A percentile compares a stretch with the other conserved stretches of the same genome.
Conservation (phyloP, 331 rosid species). For the Prunus yedoensis region DNA sequence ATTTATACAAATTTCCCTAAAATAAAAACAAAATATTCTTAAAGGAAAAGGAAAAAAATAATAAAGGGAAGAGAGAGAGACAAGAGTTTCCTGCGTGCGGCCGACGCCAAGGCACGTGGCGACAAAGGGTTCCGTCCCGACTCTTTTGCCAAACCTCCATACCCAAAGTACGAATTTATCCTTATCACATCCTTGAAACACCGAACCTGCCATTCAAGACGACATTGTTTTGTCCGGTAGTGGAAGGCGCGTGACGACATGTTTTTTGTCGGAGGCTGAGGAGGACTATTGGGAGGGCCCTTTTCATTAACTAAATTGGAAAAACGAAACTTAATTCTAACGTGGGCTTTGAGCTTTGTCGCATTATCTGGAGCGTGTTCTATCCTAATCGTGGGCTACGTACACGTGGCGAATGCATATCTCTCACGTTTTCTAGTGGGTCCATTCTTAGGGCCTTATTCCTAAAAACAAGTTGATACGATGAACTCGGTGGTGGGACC, state of each 20-base stretch:
- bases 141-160: conserved; percentile 31
- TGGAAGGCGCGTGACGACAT: conserved; percentile 59
- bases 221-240: conserved; percentile 65
- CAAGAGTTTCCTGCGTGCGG: conserved; percentile 62
- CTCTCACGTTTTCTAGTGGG: conserved; percentile 24
- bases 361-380: conserved; percentile 35
- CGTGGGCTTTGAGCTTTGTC: conserved; percentile 48
- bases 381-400: conserved; percentile 21
- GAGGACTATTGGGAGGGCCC: neutral
- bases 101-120: conserved; percentile 89
- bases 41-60: neutral
- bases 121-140: conserved; percentile 71
- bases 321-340: neutral
- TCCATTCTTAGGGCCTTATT: conserved; percentile 13
- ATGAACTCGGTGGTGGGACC: conserved; percentile 38
- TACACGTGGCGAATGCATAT: conserved; percentile 35
- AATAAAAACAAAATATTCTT: too few relatives aligned
- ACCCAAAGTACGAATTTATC: conserved; percentile 11
- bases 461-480: conserved; percentile 30
- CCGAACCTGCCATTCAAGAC: conserved; percentile 32
- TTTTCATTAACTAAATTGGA: neutral
- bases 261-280: conserved; percentile 52
- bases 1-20: too few relatives aligned
- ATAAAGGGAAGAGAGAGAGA: neutral
- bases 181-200: neutral